These are phyloP conservation scores for Fusarium oligoseptatum DNA, from an alignment of 2,329 filamentous ascomycete species.

Conservation along the genomic window DNA sequence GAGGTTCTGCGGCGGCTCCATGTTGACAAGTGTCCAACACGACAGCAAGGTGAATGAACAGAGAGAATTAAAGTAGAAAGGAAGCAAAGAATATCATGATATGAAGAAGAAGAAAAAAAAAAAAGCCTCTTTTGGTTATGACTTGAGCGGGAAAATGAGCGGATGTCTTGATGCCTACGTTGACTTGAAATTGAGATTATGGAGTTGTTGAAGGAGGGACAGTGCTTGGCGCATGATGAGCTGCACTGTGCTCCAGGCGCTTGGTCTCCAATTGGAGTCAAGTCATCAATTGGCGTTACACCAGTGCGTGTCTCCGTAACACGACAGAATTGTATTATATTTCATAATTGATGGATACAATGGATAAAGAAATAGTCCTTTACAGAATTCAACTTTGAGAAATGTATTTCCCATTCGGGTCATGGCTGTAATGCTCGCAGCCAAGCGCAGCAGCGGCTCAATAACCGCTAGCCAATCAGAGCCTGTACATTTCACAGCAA, in stretches of 20 bases:
- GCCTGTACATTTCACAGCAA: slow-evolving; percentile 45
- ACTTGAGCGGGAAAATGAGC: neutral
- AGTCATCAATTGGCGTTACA: neutral
- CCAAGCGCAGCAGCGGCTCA: neutral
- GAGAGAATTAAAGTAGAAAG: neutral
- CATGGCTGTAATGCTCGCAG: neutral
- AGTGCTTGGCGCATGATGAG: slow-evolving; percentile 16
- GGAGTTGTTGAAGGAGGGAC: slow-evolving; percentile 24
- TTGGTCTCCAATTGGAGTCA: neutral
- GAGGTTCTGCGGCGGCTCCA: slow-evolving; percentile 24
- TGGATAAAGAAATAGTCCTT: neutral
- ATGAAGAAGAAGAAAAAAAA: neutral
- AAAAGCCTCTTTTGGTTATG: neutral
- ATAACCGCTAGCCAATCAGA: slow-evolving; percentile 39
- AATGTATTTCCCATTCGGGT: neutral
- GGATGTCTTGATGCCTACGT: slow-evolving; percentile 4
- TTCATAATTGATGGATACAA: neutral
- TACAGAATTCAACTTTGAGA: neutral
- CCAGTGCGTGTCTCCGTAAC: neutral
- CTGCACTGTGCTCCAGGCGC: slow-evolving; percentile 32
- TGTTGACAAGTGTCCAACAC: slow-evolving; percentile 46
- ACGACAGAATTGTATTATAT: neutral
- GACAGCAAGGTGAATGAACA: neutral
- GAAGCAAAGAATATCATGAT: neutral
- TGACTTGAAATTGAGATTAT: slow-evolving; percentile 25